Percentiles rank a stretch among this genome's conserved stretches.
phyloP scores from a whole-genome alignment of 768 basidiomycete species.

The Thelephora ganbajun region DNA sequence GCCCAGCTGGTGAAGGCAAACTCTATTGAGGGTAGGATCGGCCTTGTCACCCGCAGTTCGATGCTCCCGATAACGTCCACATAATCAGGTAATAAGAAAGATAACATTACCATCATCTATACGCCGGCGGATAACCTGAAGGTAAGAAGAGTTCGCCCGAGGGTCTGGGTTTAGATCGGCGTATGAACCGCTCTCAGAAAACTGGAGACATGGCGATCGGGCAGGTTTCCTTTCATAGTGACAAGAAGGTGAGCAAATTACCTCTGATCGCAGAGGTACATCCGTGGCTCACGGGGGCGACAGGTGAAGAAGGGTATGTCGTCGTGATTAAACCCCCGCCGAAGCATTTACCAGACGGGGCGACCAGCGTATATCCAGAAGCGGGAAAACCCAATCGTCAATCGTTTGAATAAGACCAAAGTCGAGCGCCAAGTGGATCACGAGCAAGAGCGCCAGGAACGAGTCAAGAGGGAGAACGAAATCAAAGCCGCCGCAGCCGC shows the following conservation, averaged over 20 bases:
- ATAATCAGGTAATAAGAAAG: constrained; percentile 94
- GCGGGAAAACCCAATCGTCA: constrained; percentile 82
- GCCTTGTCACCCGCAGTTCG: background rate
- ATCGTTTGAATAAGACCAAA: constrained; percentile 90
- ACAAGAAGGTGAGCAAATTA: constrained; percentile 50
- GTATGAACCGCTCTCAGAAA: constrained; percentile 44
- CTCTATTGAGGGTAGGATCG: constrained; percentile 71
- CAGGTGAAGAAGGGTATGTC: constrained; percentile 68
- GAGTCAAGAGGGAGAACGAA: constrained; percentile 65
- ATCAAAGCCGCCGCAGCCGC: constrained; percentile 44
- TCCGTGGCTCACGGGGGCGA: constrained; percentile 1
- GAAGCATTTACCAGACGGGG: background rate
- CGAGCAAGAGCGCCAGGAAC: constrained; percentile 74
- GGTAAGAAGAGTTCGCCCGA: constrained; percentile 25
- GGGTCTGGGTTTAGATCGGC: background rate
- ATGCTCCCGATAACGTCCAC: constrained; percentile 1
- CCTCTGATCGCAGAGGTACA: background rate
- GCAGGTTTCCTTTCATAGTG: constrained; percentile 87
- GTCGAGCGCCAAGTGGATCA: constrained; percentile 76
- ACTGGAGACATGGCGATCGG: constrained; percentile 96
- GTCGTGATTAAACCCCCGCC: background rate
- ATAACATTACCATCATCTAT: constrained; percentile 85
- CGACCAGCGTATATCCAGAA: constrained; percentile 56
- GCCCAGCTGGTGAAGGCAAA: constrained; percentile 97
- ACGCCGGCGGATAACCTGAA: constrained; percentile 89